A percentile compares a stretch with the other conserved stretches of the same genome.
phyloP scores from a whole-genome alignment of 1,139 yeast species.

The Kazachstania sp. region DNA sequence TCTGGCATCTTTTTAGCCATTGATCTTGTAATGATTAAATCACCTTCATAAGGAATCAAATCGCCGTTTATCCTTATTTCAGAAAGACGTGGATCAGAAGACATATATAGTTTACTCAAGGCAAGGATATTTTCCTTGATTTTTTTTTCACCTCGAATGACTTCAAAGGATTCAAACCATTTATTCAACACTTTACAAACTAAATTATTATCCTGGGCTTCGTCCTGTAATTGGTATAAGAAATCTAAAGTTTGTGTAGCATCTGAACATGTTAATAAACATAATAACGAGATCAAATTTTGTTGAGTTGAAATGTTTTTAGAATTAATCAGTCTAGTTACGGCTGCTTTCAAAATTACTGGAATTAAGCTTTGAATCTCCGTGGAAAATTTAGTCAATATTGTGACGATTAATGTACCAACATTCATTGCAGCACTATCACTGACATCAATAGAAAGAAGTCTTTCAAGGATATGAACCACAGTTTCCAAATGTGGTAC shows the following conservation, averaged over 20 bases:
- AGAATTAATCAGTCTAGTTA: constrained; percentile 54
- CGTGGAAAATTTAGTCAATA: constrained; percentile 50
- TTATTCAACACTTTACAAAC: constrained; percentile 49
- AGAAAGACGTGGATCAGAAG: constrained; percentile 48
- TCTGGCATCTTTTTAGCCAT: constrained; percentile 65
- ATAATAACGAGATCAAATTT: constrained; percentile 66
- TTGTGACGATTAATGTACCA: constrained; percentile 59
- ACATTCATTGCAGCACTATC: constrained; percentile 75
- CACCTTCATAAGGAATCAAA: constrained; percentile 47
- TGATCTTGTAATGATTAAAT: constrained; percentile 73
- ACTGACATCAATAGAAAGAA: constrained; percentile 61
- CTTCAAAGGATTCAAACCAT: constrained; percentile 79
- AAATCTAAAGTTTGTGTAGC: constrained; percentile 56
- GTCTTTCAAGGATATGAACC: constrained; percentile 55
- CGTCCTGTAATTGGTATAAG: constrained; percentile 36
- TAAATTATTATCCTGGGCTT: constrained; percentile 31
- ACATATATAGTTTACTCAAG: constrained; percentile 51
- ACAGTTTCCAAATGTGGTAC: constrained; percentile 42
- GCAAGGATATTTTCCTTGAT: constrained; percentile 68
- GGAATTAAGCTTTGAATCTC: constrained; percentile 43
- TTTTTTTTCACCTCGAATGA: constrained; percentile 67
- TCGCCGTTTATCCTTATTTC: constrained; percentile 67
- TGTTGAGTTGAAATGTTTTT: constrained; percentile 66
- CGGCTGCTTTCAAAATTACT: constrained; percentile 64
- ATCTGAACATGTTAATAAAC: constrained; percentile 56